Evolutionary conservation across 2,329 filamentous ascomycete species (phyloP), one percentile per base, ranked within the genome.

Genomic region (Sclerotinia sclerotiorum): DNA sequence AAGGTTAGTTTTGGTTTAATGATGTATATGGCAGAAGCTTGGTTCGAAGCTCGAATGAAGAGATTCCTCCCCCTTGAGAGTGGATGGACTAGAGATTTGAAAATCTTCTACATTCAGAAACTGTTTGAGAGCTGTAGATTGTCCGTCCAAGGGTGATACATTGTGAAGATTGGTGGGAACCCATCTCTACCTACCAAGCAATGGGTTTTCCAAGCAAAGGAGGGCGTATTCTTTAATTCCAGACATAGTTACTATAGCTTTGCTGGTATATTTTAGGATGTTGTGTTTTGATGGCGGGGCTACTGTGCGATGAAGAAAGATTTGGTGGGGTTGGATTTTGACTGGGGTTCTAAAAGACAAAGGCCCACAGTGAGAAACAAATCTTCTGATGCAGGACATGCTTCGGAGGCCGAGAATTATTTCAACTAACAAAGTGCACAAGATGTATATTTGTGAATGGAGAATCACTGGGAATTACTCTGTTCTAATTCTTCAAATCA

Each of bases 121-220:
- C 19, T 60, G 35, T 24, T 24, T 32, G 57, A 44, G 39, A 62
- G 58, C 49, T 39, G n/a, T 32, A 29, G 27, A 35, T 48, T 56
- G 63, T 29, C 5, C 39, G 35, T 49, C 19, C 24, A 57, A 24
- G 13, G 17, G 49, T 32, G 15, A 55, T 27, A 35, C 46, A 65
- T 27, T 54, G 15, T 39, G 51, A 21, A 56, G 39, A n/a, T 29
- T 5, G 11, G 11, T 15, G n/a, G 48, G 27, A 15, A 19, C 29
- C 24, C 32, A 24, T 39, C 21, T 44, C n/a, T 11, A 81, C 85
- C 75, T 83, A 94, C 91, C 94, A 77, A 99, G 91, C 76, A 99
- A 89, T 80, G 95, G 95, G 82, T 99, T 99, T 90, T 97, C 95
- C 77, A 99, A 83, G 82, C 91, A 95, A 78, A 98, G 86, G 77